Evolutionary conservation across 208 protist genomes (phyloP), one percentile per base, ranked within the genome.

Genomic region (Acanthamoeba castellanii): DNA sequence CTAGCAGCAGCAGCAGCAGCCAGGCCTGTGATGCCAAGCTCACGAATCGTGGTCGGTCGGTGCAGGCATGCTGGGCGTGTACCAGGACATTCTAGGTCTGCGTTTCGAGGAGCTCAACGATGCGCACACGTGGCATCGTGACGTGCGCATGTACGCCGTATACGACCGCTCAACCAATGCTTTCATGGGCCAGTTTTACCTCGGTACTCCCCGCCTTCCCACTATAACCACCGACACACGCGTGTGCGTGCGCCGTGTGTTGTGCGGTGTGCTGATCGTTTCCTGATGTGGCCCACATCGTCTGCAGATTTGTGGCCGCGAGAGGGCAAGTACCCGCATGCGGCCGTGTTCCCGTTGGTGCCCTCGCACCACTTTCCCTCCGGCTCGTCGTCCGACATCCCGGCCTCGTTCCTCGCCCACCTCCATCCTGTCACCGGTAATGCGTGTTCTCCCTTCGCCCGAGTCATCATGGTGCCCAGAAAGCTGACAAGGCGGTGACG

Each of bases 311-410:
- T 72, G 64, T 72, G 64, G 74, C 42, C 42, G 74, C 30, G 30
- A 16, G 96, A 96, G 8, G 96, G 96, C 34, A 97, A 97, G 94
- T 97, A 97, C 92, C 27, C 70, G 47, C 97, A 97, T 84, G 96
- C 96, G 27, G 97, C 97, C 3, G 94, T 85, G 3, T 97, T 95
- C 89, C 87, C 92, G 27, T n/a, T 97, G 8, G 27, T 72, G 64
- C 64, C 64, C 22, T 18, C 64, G 27, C 64, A 72, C 9, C 13
- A 30, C 22, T 72, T 72, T 30, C 20, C 64, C 22, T 18, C 64
- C 22, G 64, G 2, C 27, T 13, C 64, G 27, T 30, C 25, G 20
- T 27, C 64, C 22, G 9, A 27, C 1, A 34, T 25, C 22, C 27
- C 64, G 20, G 64, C 9, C 20, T 30, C 20, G 9, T 13, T 27